phyloP scores from a whole-genome alignment of 495 filamentous ascomycete species.

The Cercophora newfieldiana region DNA sequence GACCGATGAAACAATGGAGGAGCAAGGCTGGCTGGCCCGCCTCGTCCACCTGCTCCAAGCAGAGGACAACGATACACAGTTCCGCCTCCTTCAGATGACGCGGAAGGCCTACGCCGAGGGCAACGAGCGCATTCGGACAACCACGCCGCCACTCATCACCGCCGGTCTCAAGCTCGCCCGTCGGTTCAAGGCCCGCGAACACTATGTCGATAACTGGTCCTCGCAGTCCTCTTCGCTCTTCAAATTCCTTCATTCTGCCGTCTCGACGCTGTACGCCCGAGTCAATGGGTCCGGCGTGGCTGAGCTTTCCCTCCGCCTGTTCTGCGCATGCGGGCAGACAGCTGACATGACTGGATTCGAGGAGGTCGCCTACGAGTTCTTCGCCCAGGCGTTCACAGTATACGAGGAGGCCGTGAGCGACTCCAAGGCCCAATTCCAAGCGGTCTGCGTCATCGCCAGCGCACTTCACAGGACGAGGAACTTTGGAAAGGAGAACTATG shows the following conservation, averaged over 20 bases:
- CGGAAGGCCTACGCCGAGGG: constrained; percentile 88
- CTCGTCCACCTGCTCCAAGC: constrained; percentile 84
- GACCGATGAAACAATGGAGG: constrained; percentile 95
- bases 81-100: constrained; percentile 87
- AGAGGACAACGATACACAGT: constrained; percentile 87
- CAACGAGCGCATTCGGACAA: constrained; percentile 93
- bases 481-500: constrained; percentile 95
- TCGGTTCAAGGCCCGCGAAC: constrained; percentile 85
- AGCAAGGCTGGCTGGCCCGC: constrained; percentile 93
- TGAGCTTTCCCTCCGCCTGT: constrained; percentile 84
- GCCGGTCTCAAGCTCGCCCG: constrained; percentile 85
- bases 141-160: constrained; percentile 90
- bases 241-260: constrained; percentile 86
- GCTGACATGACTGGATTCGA: constrained; percentile 91
- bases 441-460: constrained; percentile 90
- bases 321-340: constrained; percentile 87
- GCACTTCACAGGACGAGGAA: constrained; percentile 82
- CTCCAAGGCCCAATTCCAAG: constrained; percentile 94
- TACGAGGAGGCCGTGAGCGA: constrained; percentile 96
- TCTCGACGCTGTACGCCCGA: constrained; percentile 86
- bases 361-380: constrained; percentile 97
- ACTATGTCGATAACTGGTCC: constrained; percentile 93
- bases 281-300: constrained; percentile 73
- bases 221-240: constrained; percentile 85
- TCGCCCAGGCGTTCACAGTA: constrained; percentile 96